phyloP scores from a whole-genome alignment of 2,329 filamentous ascomycete species.

The Cladophialophora psammophila region DNA sequence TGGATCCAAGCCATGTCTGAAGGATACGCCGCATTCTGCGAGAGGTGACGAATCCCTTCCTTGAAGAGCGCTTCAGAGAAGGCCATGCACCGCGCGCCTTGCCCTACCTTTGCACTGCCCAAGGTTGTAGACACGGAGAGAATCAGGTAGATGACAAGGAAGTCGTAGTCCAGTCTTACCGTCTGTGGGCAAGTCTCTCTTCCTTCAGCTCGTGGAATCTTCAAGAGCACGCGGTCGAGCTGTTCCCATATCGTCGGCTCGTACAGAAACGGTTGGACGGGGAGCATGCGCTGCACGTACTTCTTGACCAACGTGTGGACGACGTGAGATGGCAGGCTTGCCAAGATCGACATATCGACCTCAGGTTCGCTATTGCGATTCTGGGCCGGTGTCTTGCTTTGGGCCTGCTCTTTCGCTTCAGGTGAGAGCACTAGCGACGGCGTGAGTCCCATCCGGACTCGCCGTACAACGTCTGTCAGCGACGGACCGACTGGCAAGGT shows the following conservation, averaged over 20 bases:
- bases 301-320: conserved; percentile 39
- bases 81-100: conserved; percentile 40
- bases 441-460: conserved; percentile 43
- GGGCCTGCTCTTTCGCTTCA: conserved; percentile 6
- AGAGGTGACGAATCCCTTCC: conserved; percentile 41
- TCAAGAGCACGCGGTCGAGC: conserved; percentile 29
- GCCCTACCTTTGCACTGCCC: conserved; percentile 39
- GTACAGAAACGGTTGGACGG: conserved; percentile 38
- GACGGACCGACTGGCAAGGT: conserved; percentile 27
- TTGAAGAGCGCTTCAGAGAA: conserved; percentile 40
- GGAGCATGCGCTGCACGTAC: conserved; percentile 39
- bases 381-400: conserved; percentile 4
- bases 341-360: conserved; percentile 9
- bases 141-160: conserved; percentile 41
- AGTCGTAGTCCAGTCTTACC: conserved; percentile 37
- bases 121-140: conserved; percentile 42
- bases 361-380: conserved; percentile 1
- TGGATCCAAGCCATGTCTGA: conserved; percentile 30
- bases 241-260: conserved; percentile 34
- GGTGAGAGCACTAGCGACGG: conserved; percentile 36
- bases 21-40: conserved; percentile 32
- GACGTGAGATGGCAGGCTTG: conserved; percentile 26
- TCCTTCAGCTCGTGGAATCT: conserved; percentile 8
- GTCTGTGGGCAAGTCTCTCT: conserved; percentile 6
- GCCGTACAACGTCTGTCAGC: conserved; percentile 39